Evolutionary conservation across 768 basidiomycete species (phyloP), one percentile per base, ranked within the genome.

Genomic region (Clitopilus passeckerianus): DNA sequence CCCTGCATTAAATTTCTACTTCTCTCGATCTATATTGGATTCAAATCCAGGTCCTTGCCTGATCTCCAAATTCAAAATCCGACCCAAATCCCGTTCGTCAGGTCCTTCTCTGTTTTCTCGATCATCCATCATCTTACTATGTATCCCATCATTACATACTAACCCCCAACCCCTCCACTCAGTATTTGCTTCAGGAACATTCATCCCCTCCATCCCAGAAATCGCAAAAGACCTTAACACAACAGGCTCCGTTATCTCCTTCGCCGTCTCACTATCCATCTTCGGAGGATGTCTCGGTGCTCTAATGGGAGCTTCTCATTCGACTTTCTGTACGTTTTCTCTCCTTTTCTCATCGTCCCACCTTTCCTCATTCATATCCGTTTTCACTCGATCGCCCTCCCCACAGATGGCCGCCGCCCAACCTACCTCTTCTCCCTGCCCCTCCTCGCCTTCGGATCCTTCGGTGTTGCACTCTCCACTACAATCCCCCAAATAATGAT

Each of bases 131-230:
- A n/a, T n/a, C n/a, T n/a, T n/a, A n/a, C n/a, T n/a, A n/a, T n/a
- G n/a, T n/a, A n/a, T n/a, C n/a, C n/a, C n/a, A n/a, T n/a, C n/a
- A 30, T 30, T 7, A 30, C 27, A 30, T 30, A 30, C 27, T 30
- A 7, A 30, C 3, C 3, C 7, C 16, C 24, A 30, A 27, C 24
- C n/a, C 43, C 56, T 15, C 46, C 6, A n/a, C 9, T 12, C 61
- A 91, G 89, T 86, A 34, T 83, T 91, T 59, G 82, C 87, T 0
- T 74, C 81, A 6, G 85, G 82, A 0, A 82, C 82, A 0, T 90
- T 91, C 68, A 77, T 90, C 2, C 89, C 89, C 0, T 83, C 83
- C 0, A 86, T 91, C 53, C 87, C 89, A 0, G 79, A 86, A 46
- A 84, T 93, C 43, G 82, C 89, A 5, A 72, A 66, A n/a, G 89